phyloP scores from a whole-genome alignment of 2,329 filamentous ascomycete species.

The Fusarium citri region DNA sequence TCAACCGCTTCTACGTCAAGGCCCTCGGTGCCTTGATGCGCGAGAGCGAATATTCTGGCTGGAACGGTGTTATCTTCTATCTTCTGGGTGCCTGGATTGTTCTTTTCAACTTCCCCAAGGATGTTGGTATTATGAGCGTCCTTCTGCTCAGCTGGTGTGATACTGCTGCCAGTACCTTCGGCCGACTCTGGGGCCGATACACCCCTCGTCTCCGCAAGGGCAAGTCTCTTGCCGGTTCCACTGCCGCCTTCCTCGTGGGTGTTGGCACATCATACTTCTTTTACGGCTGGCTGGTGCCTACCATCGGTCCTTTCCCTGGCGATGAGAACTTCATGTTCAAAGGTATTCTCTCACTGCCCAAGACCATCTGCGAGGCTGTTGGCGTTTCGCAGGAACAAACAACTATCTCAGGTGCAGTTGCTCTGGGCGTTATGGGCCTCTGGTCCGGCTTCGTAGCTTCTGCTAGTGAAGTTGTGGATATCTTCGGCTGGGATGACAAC shows the following conservation, averaged over 20 bases:
- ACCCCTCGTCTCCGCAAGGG: constrained; percentile 86
- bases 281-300: constrained; percentile 86
- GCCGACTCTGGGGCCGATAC: constrained; percentile 87
- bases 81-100: constrained; percentile 90
- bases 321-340: constrained; percentile 83
- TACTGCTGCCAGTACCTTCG: constrained; percentile 94
- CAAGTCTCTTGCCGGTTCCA: constrained; percentile 90
- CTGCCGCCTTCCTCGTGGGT: constrained; percentile 85
- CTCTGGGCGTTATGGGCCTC: constrained; percentile 83
- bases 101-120: constrained; percentile 89
- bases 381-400: constrained; percentile 69
- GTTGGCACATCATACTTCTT: constrained; percentile 86
- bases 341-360: constrained; percentile 78
- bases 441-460: constrained; percentile 91
- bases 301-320: constrained; percentile 72
- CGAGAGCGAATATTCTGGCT: constrained; percentile 92
- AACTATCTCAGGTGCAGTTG: constrained; percentile 75
- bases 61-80: constrained; percentile 98
- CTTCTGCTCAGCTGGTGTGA: constrained; percentile 97
- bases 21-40: constrained; percentile 92
- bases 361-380: constrained; percentile 66
- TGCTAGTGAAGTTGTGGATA: constrained; percentile 87
- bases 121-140: constrained; percentile 89
- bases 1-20: constrained; percentile 90
- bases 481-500: constrained; percentile 97